Evolutionary conservation across 495 filamentous ascomycete genomes (phyloP).

Genomic region (Achaetomiella virescens): DNA sequence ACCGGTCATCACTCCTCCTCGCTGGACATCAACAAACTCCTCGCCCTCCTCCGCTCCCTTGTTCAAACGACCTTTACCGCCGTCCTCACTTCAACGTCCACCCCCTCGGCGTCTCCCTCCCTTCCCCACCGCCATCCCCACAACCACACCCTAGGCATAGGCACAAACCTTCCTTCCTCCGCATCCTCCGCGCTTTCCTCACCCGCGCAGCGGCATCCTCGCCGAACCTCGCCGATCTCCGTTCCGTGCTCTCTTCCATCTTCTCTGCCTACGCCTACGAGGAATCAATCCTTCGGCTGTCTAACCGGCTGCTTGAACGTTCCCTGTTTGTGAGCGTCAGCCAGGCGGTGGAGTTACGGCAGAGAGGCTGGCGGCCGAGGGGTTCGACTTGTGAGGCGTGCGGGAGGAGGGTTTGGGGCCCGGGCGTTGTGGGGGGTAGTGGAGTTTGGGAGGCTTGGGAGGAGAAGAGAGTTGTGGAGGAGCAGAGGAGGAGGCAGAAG

Average conservation of each 20-base stretch:
- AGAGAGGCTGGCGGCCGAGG: conserved; percentile 81
- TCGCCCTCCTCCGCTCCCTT: conserved; percentile 59
- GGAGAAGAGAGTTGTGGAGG: conserved; percentile 48
- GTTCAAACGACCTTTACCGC: conserved; percentile 90
- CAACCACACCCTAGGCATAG: conserved; percentile 27
- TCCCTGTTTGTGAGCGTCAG: conserved; percentile 83
- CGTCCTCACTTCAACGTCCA: conserved; percentile 64
- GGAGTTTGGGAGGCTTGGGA: conserved; percentile 81
- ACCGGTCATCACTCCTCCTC: conserved; percentile 9
- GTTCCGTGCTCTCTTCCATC: conserved; percentile 75
- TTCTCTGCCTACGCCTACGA: conserved; percentile 96
- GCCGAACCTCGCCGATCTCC: conserved; percentile 79
- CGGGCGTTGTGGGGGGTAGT: conserved; percentile 64
- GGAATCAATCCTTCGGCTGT: conserved; percentile 74
- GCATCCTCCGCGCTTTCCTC: conserved; percentile 86
- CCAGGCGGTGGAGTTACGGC: conserved; percentile 65
- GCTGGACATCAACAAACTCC: conserved; percentile 51
- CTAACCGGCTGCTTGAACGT: conserved; percentile 80
- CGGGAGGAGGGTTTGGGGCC: conserved; percentile 78
- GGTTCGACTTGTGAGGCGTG: conserved; percentile 86
- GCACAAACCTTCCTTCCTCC: conserved; percentile 73
- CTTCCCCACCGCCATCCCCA: conserved; percentile 55
- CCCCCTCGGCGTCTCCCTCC: conserved; percentile 55
- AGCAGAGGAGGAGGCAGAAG: conserved; percentile 26
- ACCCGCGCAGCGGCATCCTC: conserved; percentile 72